phyloP scores from a whole-genome alignment of 768 basidiomycete genomes.

The Mrakia blollopis region DNA sequence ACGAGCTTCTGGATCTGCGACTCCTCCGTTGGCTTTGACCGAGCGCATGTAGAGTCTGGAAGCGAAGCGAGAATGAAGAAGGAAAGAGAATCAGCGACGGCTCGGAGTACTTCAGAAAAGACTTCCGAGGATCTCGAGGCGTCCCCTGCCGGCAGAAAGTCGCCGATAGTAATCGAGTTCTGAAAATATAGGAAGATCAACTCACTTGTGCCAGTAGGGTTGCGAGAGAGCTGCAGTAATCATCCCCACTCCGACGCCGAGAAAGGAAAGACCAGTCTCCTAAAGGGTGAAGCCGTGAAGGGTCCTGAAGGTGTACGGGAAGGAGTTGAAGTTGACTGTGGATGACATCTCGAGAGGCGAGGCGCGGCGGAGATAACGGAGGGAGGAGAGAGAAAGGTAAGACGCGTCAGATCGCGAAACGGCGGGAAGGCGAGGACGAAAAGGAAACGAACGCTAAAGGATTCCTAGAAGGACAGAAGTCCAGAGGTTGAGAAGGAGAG shows the following conservation, averaged over 20 bases:
- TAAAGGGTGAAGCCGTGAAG: slow-evolving; percentile 15
- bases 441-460: slow-evolving; percentile 22
- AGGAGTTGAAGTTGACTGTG: slow-evolving; percentile 22
- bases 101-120: too few relatives aligned
- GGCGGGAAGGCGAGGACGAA: neutral
- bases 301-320: slow-evolving; percentile 13
- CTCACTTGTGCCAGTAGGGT: slow-evolving; percentile 28
- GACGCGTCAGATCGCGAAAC: neutral
- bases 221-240: neutral
- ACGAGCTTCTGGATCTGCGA: slow-evolving; percentile 24
- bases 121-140: too few relatives aligned
- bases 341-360: too few relatives aligned
- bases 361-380: too few relatives aligned
- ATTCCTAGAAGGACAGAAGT: slow-evolving; percentile 27
- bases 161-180: too few relatives aligned
- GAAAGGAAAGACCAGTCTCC: slow-evolving; percentile 29
- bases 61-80: neutral
- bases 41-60: slow-evolving; percentile 58
- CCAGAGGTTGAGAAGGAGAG: slow-evolving; percentile 29
- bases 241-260: slow-evolving; percentile 35
- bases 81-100: neutral
- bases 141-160: too few relatives aligned
- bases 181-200: too few relatives aligned
- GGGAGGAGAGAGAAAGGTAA: too few relatives aligned
- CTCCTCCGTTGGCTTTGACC: slow-evolving; percentile 50